Base-by-base conservation (phyloP, 495 filamentous ascomycete species). In the Rostrohypoxylon terebratum region DNA sequence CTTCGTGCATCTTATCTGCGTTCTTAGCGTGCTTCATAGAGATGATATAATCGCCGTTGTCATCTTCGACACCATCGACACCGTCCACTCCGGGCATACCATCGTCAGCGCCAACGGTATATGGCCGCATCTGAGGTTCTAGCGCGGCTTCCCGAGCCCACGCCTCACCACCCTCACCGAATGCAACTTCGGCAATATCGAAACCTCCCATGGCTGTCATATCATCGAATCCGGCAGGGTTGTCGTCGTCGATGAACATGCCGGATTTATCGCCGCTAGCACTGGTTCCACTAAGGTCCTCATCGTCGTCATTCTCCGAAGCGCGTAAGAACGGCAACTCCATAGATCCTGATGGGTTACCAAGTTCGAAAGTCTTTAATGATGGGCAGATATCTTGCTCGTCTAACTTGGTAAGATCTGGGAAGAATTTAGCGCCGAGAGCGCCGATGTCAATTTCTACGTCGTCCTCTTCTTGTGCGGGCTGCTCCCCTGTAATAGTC, bases 381-480 rank as follows among this genome's bases (percentile, higher is more conserved):
- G 96, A 98, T 0, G 94, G 95, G 76, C 96, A 99, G 48, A 99
- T 91, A 81, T 98, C 94, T 82, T 97, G 92, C 63, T 88, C 86
- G 55, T 95, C 93, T 14, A 99, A 81, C 42, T 78, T 83, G 61
- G 85, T 80, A 21, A 99, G 84, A 72, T 97, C 89, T 0, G 94
- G 94, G 80, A 99, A 98, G 84, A 97, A 99, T 66, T 87, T 90
- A 28, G 82, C 83, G 3, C 88, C 92, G 11, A 99, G 87, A 0
- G 88, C 81, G 14, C 82, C 80, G 40, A 99, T 85, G 72, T 98
- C 92, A 61, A 98, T 93, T 31, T 95, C 91, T 3, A 88, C 82
- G 60, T 87, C 85, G 65, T 90, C 84, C 36, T 86, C 83, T 25
- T 87, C 83, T 34, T 86, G 82, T n/a, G 83, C 79, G 28, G 81